phyloP scores from a whole-genome alignment of 805 yeast genomes.

The Lipomyces sp. region DNA sequence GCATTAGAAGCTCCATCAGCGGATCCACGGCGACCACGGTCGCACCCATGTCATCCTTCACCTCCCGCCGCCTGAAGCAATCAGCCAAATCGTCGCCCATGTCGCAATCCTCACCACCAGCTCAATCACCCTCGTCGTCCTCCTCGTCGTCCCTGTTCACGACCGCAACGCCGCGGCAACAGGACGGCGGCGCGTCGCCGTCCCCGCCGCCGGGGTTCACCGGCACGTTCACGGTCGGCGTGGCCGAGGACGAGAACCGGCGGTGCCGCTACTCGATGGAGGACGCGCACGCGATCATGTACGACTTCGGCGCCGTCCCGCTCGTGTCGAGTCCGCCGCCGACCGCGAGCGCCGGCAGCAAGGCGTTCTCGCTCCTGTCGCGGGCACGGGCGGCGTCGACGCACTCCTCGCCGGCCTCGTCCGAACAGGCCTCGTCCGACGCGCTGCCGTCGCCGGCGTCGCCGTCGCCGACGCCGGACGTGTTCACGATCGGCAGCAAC shows the following conservation, averaged over 20 bases:
- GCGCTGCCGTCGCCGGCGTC: background rate
- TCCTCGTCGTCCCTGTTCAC: too few species aligned
- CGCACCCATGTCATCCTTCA: slow-evolving; percentile 8
- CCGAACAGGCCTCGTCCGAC: background rate
- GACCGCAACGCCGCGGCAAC: background rate
- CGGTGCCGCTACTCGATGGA: slow-evolving; percentile 88
- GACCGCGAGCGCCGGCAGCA: background rate
- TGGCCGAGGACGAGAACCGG: slow-evolving; percentile 81
- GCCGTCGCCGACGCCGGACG: background rate
- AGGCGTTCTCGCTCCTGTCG: background rate
- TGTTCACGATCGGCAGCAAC: slow-evolving; percentile 1
- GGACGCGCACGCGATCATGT: slow-evolving; percentile 89
- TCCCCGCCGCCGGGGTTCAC: slow-evolving; percentile 37
- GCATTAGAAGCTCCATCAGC: background rate
- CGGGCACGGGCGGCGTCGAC: background rate
- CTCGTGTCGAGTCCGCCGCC: background rate
- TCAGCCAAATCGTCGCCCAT: background rate
- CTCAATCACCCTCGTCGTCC: too few species aligned
- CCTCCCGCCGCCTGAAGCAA: background rate
- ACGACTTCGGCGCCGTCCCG: slow-evolving; percentile 73
- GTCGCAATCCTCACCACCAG: background rate
- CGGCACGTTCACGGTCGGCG: slow-evolving; percentile 72
- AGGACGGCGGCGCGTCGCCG: too few species aligned
- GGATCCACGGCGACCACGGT: background rate
- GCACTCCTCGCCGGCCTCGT: background rate